Percentiles rank a stretch among this genome's conserved stretches.
These are phyloP conservation scores for Blastomyces emzantsi DNA, from an alignment of 2,329 filamentous ascomycete genomes.

Conservation along the genomic window DNA sequence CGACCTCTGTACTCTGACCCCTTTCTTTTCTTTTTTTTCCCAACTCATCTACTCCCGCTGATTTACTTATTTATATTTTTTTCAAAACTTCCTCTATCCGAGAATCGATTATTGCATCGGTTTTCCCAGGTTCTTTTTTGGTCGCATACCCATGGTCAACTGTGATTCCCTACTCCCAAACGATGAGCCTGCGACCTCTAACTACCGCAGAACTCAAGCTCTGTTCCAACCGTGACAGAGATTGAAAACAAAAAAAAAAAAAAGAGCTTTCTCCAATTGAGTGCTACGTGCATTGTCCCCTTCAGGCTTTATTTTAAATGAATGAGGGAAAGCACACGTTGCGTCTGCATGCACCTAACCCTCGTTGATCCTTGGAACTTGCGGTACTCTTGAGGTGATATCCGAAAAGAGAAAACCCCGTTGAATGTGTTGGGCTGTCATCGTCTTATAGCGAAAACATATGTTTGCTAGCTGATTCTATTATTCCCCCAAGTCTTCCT, in stretches of 20 bases:
- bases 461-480: not conserved
- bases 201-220: not conserved
- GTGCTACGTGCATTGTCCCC: not conserved
- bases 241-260: not conserved
- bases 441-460: not conserved
- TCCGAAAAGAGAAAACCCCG: not conserved
- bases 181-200: not conserved
- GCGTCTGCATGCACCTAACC: not conserved
- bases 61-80: not conserved
- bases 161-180: not conserved
- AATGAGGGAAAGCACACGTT: not conserved
- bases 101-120: not conserved
- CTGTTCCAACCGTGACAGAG: not conserved
- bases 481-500: no score
- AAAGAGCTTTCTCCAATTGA: not conserved
- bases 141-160: constrained; percentile 2
- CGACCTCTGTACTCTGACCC: not conserved
- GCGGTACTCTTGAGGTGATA: not conserved
- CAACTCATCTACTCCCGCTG: not conserved
- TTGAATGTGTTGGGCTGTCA: not conserved
- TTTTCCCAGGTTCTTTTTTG: not conserved
- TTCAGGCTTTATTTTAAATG: not conserved
- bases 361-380: not conserved
- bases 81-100: not conserved
- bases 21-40: not conserved